Conservation (phyloP, 2,329 filamentous ascomycete genomes). For the Xylariales sp. region DNA sequence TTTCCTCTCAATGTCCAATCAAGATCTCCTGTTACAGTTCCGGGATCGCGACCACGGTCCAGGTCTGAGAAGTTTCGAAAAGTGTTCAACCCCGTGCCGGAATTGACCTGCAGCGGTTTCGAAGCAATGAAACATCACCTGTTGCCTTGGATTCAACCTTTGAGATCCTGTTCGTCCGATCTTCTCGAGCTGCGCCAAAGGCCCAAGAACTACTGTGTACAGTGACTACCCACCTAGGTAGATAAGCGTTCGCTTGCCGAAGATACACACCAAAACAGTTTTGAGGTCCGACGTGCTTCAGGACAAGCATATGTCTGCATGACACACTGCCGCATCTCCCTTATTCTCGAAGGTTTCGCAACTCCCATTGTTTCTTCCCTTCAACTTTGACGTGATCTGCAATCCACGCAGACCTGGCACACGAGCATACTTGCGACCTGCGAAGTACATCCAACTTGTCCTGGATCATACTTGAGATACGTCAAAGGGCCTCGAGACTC, state of each 20-base stretch:
- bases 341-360: not conserved
- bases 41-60: not conserved
- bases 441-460: too few relatives aligned
- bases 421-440: too few relatives aligned
- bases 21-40: not conserved
- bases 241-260: constrained; percentile 4
- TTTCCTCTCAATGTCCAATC: not conserved
- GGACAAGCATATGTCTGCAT: not conserved
- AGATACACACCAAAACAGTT: constrained; percentile 4
- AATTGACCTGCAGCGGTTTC: not conserved
- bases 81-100: not conserved
- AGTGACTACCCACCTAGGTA: too few relatives aligned
- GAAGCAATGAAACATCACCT: constrained; percentile 4
- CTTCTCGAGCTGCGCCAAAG: constrained; percentile 1
- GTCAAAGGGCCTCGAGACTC: too few relatives aligned
- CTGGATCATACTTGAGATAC: too few relatives aligned
- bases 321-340: not conserved
- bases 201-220: not conserved
- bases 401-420: not conserved
- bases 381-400: not conserved
- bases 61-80: not conserved
- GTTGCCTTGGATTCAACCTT: too few relatives aligned
- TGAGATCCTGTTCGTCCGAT: constrained; percentile 8
- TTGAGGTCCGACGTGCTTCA: constrained; percentile 8
- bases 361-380: not conserved